Evolutionary conservation across 305 asterid species (phyloP).

Genomic region (Fraxinus velutina): DNA sequence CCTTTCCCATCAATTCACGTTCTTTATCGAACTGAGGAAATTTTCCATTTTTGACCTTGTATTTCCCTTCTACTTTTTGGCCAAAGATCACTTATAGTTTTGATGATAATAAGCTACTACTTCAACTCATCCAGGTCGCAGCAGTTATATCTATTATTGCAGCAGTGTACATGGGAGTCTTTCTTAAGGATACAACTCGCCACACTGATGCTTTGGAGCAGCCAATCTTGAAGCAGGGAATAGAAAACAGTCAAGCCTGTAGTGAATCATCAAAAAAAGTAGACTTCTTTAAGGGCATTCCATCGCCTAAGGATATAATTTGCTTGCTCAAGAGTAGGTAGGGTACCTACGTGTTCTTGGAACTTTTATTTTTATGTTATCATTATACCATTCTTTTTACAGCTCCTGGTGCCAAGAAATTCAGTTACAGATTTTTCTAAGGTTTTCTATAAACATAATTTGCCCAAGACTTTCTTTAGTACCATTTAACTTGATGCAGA

Average conservation of each 20-base stretch:
- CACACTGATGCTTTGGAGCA: constrained; percentile 27
- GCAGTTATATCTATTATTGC: constrained; percentile 43
- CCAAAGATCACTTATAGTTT: not conserved
- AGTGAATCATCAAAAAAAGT: constrained; percentile 17
- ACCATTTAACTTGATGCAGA: not conserved
- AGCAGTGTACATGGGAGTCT: constrained; percentile 51
- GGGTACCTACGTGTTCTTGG: not conserved
- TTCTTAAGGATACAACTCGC: constrained; percentile 37
- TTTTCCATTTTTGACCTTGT: not conserved
- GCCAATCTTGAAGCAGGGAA: constrained; percentile 38
- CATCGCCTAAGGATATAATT: constrained; percentile 44
- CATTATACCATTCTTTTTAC: not conserved
- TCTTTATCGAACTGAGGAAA: not conserved
- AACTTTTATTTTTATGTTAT: not conserved
- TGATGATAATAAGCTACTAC: not conserved
- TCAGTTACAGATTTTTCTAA: not conserved
- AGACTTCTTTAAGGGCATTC: constrained; percentile 36
- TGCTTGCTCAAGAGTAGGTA: constrained; percentile 54
- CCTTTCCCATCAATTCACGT: not conserved
- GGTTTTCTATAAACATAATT: not conserved
- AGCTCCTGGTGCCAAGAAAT: not conserved
- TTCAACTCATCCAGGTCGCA: constrained; percentile 41
- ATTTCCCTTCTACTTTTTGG: not conserved
- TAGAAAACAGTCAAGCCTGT: constrained; percentile 18
- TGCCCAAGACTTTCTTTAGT: not conserved